Base-by-base conservation (phyloP, 306 rosid genomes). In the Vachellia collinsii region DNA sequence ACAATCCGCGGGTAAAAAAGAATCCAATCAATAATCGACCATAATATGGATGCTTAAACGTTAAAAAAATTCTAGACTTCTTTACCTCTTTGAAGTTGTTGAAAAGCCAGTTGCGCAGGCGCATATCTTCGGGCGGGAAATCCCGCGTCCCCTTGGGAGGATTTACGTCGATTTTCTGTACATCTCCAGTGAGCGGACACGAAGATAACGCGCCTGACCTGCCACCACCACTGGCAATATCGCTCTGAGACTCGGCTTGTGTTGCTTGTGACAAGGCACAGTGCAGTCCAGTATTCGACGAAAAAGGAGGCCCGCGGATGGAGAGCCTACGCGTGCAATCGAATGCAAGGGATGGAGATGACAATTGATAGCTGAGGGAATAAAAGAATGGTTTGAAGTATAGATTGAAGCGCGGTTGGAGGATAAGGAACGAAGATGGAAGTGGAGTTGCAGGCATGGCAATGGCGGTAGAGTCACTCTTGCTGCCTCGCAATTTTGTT, bases 71-170 rank as follows among this genome's bases (percentile, higher is more conserved):
- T 56, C 4, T 12, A 37, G 67, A 72, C 34, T 19, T 41, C 44
- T 3, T 3, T 11, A 89, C 97, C 95, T 93, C 97, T 86, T 85
- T 82, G 89, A 95, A 95, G 83, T 93, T 83, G 75, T 64, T 79
- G 88, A 95, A 95, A 37, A 95, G 98, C 98, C 99, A 93, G 78
- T 84, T 93, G 72, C 93, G 97, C 75, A 90, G 82, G 81, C 92
- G 91, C 94, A 90, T 88, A 71, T 90, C 98, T 66, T 93, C 97
- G 1, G 97, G 97, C 67, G 99, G 88, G 79, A 95, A 95, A 77
- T 93, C 99, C 41, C 95, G 89, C 34, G 98, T 95, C 22, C 97
- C 99, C 82, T 88, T 95, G 74, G 99, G 98, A 83, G 97, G 97
- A 70, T 93, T 95, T 23, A 91, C 92, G 72, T 93, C 97, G 63